Evolutionary conservation across 768 basidiomycete genomes (phyloP), one percentile per base, ranked within the genome.

Genomic region (Nevesoporus exiguus): DNA sequence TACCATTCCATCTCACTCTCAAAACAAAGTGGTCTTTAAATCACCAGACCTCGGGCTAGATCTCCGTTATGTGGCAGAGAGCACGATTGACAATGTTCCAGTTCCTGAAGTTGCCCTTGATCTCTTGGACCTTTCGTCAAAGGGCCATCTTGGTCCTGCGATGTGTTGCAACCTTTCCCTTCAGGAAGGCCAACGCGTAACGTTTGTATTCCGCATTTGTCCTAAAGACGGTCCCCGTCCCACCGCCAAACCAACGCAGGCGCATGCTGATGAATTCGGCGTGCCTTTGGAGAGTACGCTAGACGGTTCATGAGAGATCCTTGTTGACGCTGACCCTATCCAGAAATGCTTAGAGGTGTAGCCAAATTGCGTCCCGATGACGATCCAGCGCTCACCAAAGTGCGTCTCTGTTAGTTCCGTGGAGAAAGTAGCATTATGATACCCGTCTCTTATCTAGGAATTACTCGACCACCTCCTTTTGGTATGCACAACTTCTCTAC

Each of bases 121-220:
- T 36, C 68, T 79, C 19, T 77, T 90, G 10, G 86, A 93, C 64
- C 73, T 90, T 51, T 80, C 72, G n/a, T 70, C 61, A 1, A 81
- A 85, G 66, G 92, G 91, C 0, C 88, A 94, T 63, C 79, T 86
- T 47, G 94, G 95, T 1, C 75, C 77, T 4, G 84, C 79, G 8
- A 80, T 84, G 19, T 78, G 74, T 57, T 71, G 79, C 13, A 74
- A 84, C 17, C 73, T 98, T 46, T 71, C 74, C 24, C 74, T 98
- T 21, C 66, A 72, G 21, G 96, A 98, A 69, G 95, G 96, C 0
- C 93, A 99, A 69, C 79, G 79, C 17, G 85, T 98, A n/a, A 90
- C 90, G 3, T 97, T 98, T 62, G 78, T 97, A 15, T 72, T 98
- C 61, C 77, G 94, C 39, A 85, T 82, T 41, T 83, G 83, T 9